Conservation (phyloP, 2,329 filamentous ascomycete species). For the Colletotrichum sp. region DNA sequence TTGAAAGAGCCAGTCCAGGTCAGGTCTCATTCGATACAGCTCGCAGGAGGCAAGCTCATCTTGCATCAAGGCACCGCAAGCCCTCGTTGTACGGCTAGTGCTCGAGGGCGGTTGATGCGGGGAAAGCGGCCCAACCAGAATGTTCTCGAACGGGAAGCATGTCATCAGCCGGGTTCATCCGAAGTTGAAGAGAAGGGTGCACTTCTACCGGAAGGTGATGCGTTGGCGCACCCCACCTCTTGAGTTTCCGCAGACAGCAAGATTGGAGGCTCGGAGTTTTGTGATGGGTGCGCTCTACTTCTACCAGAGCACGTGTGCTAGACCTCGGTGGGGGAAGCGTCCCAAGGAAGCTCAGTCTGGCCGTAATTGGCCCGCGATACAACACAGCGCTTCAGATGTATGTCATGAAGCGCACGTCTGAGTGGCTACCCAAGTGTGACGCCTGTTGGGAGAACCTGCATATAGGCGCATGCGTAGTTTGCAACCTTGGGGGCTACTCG, state of each 20-base stretch:
- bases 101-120: not conserved
- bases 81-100: not conserved
- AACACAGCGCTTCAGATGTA: not conserved
- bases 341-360: not conserved
- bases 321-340: not conserved
- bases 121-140: not conserved
- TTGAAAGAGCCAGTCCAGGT: not conserved
- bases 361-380: not conserved
- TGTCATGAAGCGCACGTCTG: not conserved
- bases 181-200: constrained; percentile 1
- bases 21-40: not conserved
- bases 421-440: constrained; percentile 6
- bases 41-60: not conserved
- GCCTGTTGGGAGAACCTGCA: constrained; percentile 11
- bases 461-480: constrained; percentile 12
- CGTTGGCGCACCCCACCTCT: constrained; percentile 8
- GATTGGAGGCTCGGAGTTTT: not conserved
- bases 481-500: not conserved
- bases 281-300: not conserved
- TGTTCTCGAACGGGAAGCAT: not conserved
- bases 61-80: not conserved
- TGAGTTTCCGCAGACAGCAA: not conserved
- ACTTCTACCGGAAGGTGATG: not conserved
- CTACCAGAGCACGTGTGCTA: not conserved
- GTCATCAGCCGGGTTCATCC: constrained; percentile 15